Conservation (phyloP, 2,329 filamentous ascomycete genomes). For the Diaporthe vexans region DNA sequence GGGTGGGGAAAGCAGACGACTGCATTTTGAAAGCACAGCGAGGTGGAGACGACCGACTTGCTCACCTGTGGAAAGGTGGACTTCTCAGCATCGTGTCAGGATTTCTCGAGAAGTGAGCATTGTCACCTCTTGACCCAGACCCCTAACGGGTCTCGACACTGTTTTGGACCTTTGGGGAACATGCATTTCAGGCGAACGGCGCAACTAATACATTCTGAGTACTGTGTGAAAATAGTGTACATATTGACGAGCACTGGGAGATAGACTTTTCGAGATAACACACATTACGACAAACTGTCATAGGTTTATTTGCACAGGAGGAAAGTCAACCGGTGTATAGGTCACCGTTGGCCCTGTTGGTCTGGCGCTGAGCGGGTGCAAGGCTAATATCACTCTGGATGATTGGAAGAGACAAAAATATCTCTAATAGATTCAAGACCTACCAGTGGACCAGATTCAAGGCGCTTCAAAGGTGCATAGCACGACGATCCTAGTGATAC, state of each 20-base stretch:
- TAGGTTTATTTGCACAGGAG: background rate
- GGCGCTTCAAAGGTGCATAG: background rate
- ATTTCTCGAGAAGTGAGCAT: background rate
- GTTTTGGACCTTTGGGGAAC: conserved; percentile 7
- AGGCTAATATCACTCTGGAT: background rate
- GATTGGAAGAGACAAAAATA: background rate
- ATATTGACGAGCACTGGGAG: conserved; percentile 27
- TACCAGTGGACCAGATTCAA: background rate
- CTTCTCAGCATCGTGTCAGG: background rate
- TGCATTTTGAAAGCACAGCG: conserved; percentile 25
- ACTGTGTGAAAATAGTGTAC: conserved; percentile 37
- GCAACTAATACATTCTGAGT: conserved; percentile 34
- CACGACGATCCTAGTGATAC: background rate
- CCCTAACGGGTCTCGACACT: background rate
- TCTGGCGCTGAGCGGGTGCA: background rate
- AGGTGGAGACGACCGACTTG: background rate
- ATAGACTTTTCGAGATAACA: conserved; percentile 18
- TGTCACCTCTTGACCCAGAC: background rate
- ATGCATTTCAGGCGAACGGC: conserved; percentile 40
- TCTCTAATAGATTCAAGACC: background rate
- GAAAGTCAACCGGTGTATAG: too few relatives aligned
- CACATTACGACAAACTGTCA: conserved; percentile 6
- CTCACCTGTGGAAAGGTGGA: background rate
- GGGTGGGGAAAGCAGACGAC: background rate
- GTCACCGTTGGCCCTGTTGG: background rate